Base-by-base conservation (phyloP, 1,284 basidiomycete species). In the Boletus semigastroideus region DNA sequence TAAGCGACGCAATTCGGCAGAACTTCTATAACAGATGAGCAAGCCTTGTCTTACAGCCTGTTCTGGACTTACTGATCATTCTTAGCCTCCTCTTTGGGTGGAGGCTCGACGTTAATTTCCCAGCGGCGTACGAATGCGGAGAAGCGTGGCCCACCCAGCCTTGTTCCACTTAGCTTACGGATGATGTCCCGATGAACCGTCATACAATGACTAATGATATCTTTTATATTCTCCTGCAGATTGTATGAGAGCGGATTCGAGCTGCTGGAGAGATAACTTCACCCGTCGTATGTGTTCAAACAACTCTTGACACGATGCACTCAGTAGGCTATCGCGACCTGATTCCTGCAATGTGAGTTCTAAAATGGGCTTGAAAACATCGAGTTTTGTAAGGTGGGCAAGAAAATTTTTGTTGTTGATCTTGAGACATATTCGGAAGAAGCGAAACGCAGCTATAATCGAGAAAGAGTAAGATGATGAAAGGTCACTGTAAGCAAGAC, bases 261-360 rank as follows among this genome's bases (percentile, higher is more conserved):
- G 16, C 42, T 45, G 34, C 34, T 30, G 14, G n/a, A 54, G 28
- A 13, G 58, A 72, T 34, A 16, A 40, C 31, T 80, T 58, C 56
- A 94, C 94, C 75, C 82, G 83, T 53, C 90, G 84, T 69, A 98
- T 90, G 58, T 84, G 79, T 63, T 99, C 96, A 63, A 99, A 93
- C 57, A 93, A 91, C 67, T 99, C 96, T 64, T 97, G 87, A 74
- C 93, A 98, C 17, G 95, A 92, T 58, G 94, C 95, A 62, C 87
- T 90, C 42, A 99, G 77, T 58, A 99, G 80, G 70, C 96, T 99
- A 72, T 99, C 96, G 53, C 90, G 79, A 42, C 79, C 78, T 28
- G 88, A 88, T 71, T 98, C 96, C 46, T 81, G 80, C 33, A 89
- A 69, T 27, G 93, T 87, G 52, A 98, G 74, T 51, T 91, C 85